Conservation (phyloP, 495 filamentous ascomycete species). For the Mytilinidion resinicola region DNA sequence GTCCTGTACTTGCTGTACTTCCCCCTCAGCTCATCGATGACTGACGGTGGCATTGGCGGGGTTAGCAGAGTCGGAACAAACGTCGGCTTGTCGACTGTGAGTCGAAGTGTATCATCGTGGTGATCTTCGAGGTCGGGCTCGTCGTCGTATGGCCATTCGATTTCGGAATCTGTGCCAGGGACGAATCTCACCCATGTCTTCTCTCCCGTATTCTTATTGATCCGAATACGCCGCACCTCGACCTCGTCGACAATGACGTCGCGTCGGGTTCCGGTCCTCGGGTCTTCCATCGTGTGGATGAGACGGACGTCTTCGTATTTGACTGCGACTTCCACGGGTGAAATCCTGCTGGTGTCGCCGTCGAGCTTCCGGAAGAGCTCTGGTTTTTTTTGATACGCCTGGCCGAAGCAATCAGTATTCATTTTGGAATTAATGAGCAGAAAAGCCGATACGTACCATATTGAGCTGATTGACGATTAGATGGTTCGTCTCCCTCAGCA, state of each 20-base stretch:
- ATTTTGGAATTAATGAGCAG: background rate
- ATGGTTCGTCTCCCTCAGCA: slow-evolving; percentile 52
- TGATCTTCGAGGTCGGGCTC: slow-evolving; percentile 47
- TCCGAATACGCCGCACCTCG: slow-evolving; percentile 33
- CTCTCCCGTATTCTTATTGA: slow-evolving; percentile 42
- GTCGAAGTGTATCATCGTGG: slow-evolving; percentile 62
- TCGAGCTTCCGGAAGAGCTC: slow-evolving; percentile 45
- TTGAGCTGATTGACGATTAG: slow-evolving; percentile 60
- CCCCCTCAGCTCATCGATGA: slow-evolving; percentile 84
- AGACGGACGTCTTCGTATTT: slow-evolving; percentile 67
- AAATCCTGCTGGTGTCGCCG: slow-evolving; percentile 39
- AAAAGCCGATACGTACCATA: slow-evolving; percentile 47
- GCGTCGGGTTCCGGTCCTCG: slow-evolving; percentile 50
- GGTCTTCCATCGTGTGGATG: slow-evolving; percentile 66
- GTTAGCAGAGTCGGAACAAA: slow-evolving; percentile 67
- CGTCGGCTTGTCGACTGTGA: slow-evolving; percentile 66
- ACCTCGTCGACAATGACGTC: slow-evolving; percentile 74
- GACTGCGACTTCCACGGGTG: slow-evolving; percentile 46
- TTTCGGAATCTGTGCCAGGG: slow-evolving; percentile 51
- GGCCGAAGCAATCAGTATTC: background rate
- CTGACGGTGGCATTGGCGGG: slow-evolving; percentile 68
- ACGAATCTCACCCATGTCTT: slow-evolving; percentile 47
- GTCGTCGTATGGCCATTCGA: slow-evolving; percentile 32
- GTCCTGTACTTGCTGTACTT: slow-evolving; percentile 78
- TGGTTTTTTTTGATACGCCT: slow-evolving; percentile 56